A percentile compares a stretch with the other conserved stretches of the same genome.
Conservation (phyloP, 129 eudicot genomes). For the Helichrysum umbraculigerum region DNA sequence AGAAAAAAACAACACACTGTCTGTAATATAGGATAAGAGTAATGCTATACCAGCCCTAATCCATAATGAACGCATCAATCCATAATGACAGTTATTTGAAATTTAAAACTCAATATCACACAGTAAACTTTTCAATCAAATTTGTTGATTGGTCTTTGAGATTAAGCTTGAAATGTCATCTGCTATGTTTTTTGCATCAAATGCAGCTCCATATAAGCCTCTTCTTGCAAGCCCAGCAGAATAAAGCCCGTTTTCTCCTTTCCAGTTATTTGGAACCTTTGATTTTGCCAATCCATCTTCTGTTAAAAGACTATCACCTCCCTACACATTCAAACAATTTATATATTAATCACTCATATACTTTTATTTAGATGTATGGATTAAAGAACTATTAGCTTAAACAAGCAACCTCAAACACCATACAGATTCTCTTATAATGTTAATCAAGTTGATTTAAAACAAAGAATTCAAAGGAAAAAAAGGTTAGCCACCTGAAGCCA, state of each 20-base stretch:
- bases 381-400: too few relatives aligned
- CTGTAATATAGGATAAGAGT: too few relatives aligned
- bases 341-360: too few relatives aligned
- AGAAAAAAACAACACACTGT: too few relatives aligned
- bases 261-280: slow-evolving; percentile 68
- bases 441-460: not conserved
- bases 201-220: slow-evolving; percentile 59
- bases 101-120: not conserved
- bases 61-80: too few relatives aligned
- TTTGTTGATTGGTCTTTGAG: slow-evolving; percentile 12
- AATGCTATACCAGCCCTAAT: too few relatives aligned
- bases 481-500: slow-evolving; percentile 63
- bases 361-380: too few relatives aligned
- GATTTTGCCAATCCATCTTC: slow-evolving; percentile 75
- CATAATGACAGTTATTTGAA: too few relatives aligned
- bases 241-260: slow-evolving; percentile 77
- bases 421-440: not conserved
- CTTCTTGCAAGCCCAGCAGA: slow-evolving; percentile 73
- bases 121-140: not conserved
- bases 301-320: slow-evolving; percentile 51
- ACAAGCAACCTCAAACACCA: too few relatives aligned
- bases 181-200: slow-evolving; percentile 61
- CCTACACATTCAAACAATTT: slow-evolving; percentile 33
- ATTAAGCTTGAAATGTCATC: slow-evolving; percentile 28
- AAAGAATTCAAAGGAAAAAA: not conserved